A percentile compares a stretch with the other conserved stretches of the same genome.
Conservation (phyloP, 345 rosid species). For the Turritis glabra region DNA sequence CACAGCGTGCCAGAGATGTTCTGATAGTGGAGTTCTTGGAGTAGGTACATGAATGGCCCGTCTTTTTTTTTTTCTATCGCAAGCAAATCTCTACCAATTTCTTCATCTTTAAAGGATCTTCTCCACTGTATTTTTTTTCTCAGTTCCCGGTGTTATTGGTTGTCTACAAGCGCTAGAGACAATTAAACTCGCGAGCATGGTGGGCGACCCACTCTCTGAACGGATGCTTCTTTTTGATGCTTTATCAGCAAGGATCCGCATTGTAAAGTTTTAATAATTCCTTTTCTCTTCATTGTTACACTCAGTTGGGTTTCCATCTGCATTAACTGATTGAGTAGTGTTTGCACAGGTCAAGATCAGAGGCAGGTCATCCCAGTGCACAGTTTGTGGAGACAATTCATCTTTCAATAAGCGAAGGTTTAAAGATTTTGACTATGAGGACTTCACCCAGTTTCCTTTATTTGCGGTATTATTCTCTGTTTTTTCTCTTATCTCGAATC, state of each 20-base stretch:
- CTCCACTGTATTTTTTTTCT: background rate
- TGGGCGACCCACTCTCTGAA: conserved; percentile 87
- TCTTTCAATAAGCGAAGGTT: conserved; percentile 56
- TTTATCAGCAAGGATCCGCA: conserved; percentile 72
- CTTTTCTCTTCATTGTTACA: background rate
- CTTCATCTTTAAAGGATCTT: background rate
- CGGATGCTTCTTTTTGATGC: conserved; percentile 97
- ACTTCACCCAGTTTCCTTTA: conserved; percentile 77
- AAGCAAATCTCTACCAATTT: background rate
- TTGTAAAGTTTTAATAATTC: conserved; percentile 47
- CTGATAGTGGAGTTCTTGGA: conserved; percentile 90
- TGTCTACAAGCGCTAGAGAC: conserved; percentile 98
- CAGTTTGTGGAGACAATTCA: conserved; percentile 72
- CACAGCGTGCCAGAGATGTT: conserved; percentile 83
- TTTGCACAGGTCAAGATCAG: conserved; percentile 75
- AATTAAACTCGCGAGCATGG: conserved; percentile 73
- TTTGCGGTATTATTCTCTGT: conserved; percentile 44
- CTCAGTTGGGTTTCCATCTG: background rate
- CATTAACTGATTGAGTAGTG: background rate
- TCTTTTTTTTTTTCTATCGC: background rate
- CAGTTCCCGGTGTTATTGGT: conserved; percentile 96
- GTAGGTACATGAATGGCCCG: conserved; percentile 76
- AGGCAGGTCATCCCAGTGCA: conserved; percentile 68
- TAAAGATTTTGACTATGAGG: conserved; percentile 79
- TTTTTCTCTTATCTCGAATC: background rate